Evolutionary conservation across 805 yeast species (phyloP).

Genomic region (Candida schatavii): DNA sequence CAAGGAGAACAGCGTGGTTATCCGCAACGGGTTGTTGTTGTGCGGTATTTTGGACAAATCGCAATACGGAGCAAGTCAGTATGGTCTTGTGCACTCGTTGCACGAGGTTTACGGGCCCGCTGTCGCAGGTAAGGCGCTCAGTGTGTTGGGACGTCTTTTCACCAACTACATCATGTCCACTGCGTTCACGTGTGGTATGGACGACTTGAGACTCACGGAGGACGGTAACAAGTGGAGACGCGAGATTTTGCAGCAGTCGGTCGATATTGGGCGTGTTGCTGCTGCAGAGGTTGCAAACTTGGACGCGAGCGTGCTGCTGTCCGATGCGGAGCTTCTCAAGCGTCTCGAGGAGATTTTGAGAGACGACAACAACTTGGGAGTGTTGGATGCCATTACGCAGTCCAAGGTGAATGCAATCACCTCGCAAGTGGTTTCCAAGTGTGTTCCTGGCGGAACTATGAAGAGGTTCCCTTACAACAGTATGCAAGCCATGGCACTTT

Average conservation of each 20-base stretch:
- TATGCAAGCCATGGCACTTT: constrained; percentile 98
- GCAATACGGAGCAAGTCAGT: constrained; percentile 97
- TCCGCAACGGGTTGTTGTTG: constrained; percentile 81
- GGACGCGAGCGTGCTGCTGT: constrained; percentile 45
- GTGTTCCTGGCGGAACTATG: constrained; percentile 96
- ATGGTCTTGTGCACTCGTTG: constrained; percentile 93
- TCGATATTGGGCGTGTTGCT: constrained; percentile 83
- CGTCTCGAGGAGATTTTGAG: constrained; percentile 93
- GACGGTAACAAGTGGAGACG: constrained; percentile 90
- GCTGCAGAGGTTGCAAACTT: constrained; percentile 93
- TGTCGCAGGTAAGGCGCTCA: constrained; percentile 83
- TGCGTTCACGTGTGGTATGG: constrained; percentile 99
- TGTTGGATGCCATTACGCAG: constrained; percentile 93
- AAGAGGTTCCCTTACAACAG: constrained; percentile 93
- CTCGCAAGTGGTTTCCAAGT: constrained; percentile 87
- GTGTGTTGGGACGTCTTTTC: constrained; percentile 92
- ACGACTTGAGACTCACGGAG: constrained; percentile 85
- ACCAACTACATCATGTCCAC: constrained; percentile 89
- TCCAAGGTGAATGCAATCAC: constrained; percentile 89
- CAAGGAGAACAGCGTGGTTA: constrained; percentile 78
- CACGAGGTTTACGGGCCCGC: constrained; percentile 94
- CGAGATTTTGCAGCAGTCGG: constrained; percentile 73
- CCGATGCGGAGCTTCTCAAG: constrained; percentile 74
- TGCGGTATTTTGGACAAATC: constrained; percentile 96
- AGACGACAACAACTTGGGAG: constrained; percentile 88